Conservation (phyloP, 2,329 filamentous ascomycete species). For the Fonsecaea multimorphosa region DNA sequence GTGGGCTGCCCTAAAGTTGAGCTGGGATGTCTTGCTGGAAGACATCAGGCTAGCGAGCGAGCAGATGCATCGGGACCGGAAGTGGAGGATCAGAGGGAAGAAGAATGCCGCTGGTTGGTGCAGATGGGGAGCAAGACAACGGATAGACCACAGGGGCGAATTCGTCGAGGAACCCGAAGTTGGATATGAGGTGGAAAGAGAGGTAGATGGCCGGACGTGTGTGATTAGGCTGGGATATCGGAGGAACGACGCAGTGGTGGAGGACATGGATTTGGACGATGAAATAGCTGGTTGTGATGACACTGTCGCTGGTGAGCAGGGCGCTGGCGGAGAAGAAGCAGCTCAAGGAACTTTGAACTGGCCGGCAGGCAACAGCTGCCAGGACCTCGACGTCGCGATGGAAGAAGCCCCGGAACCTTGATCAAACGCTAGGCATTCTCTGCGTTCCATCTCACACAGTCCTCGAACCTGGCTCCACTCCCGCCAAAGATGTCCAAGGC, state of each 20-base stretch:
- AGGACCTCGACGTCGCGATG: constrained; percentile 7
- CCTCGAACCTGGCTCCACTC: constrained; percentile 80
- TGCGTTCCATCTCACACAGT: constrained; percentile 87
- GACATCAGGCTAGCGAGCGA: constrained; percentile 13
- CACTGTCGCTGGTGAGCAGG: not conserved
- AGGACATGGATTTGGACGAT: constrained; percentile 7
- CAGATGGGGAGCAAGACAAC: constrained; percentile 9
- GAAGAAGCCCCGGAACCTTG: not conserved
- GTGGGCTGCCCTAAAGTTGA: not conserved
- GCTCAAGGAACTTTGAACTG: not conserved
- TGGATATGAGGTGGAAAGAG: constrained; percentile 16
- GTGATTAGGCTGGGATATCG: constrained; percentile 18
- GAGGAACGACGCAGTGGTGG: not conserved
- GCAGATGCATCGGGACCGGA: constrained; percentile 20
- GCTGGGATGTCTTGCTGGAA: constrained; percentile 26
- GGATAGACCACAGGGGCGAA: not conserved
- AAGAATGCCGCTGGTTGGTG: constrained; percentile 26
- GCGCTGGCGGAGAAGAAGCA: not conserved
- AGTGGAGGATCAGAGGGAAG: constrained; percentile 18
- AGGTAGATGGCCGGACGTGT: constrained; percentile 4
- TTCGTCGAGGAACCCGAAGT: constrained; percentile 19
- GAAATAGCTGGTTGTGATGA: constrained; percentile 1
- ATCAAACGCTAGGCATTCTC: constrained; percentile 40
- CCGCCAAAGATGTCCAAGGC: constrained; percentile 96
- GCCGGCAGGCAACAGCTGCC: not conserved